Evolutionary conservation across 139 green algal species (phyloP).

Genomic region (Chlorella sp.): DNA sequence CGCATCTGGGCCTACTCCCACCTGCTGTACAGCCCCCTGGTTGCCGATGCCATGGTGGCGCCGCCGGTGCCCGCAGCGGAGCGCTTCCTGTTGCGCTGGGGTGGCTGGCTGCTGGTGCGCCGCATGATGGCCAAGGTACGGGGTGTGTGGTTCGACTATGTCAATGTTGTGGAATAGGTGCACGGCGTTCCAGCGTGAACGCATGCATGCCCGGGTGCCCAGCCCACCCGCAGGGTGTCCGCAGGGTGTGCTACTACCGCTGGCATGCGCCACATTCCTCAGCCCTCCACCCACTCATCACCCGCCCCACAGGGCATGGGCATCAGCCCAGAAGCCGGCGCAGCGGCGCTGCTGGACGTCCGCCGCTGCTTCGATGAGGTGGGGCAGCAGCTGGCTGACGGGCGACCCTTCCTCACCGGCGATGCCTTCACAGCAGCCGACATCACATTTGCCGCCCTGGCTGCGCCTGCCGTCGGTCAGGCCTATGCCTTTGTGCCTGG

Average conservation of each 20-base stretch:
- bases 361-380: background rate
- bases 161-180: too few relatives aligned
- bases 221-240: too few relatives aligned
- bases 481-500: background rate
- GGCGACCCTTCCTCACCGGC: conserved; percentile 16
- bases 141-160: background rate
- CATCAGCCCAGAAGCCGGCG: background rate
- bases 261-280: background rate
- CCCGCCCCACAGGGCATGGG: background rate
- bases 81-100: background rate
- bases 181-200: too few relatives aligned
- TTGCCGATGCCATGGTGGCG: background rate
- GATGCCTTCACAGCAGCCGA: conserved; percentile 12
- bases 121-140: background rate
- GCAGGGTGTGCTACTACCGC: background rate
- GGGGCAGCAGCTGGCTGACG: conserved; percentile 5
- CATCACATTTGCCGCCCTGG: conserved; percentile 28
- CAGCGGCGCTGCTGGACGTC: background rate
- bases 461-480: conserved; percentile 14
- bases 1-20: conserved; percentile 20
- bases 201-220: too few relatives aligned
- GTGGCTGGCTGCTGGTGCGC: conserved; percentile 19
- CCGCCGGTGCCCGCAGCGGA: background rate
- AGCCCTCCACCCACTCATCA: background rate
- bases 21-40: conserved; percentile 1